phyloP scores from a whole-genome alignment of 2,329 filamentous ascomycete genomes.

The Venturia carpophila region DNA sequence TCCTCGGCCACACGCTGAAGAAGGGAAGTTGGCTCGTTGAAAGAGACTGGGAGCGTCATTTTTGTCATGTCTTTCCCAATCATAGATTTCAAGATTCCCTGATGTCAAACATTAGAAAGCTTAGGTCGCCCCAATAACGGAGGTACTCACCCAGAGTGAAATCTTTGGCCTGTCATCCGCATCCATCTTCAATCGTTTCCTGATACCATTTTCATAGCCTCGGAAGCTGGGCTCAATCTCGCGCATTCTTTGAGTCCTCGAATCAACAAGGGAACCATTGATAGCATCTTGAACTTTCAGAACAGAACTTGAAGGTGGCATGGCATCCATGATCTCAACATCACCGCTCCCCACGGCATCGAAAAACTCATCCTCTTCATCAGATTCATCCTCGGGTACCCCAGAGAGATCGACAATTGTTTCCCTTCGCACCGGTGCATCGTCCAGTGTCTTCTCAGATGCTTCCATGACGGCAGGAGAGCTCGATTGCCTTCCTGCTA shows the following conservation, averaged over 20 bases:
- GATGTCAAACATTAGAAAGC: slow-evolving; percentile 24
- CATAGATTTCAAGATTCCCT: slow-evolving; percentile 98
- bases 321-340: slow-evolving; percentile 68
- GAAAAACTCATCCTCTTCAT: slow-evolving; percentile 90
- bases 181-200: slow-evolving; percentile 76
- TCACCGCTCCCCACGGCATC: slow-evolving; percentile 92
- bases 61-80: slow-evolving; percentile 99
- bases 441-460: slow-evolving; percentile 15
- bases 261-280: slow-evolving; percentile 18
- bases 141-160: slow-evolving; percentile 74
- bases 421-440: slow-evolving; percentile 49
- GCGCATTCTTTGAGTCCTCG: slow-evolving; percentile 38
- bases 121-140: not conserved
- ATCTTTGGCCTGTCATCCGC: slow-evolving; percentile 89
- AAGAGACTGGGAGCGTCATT: slow-evolving; percentile 96
- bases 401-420: slow-evolving; percentile 59
- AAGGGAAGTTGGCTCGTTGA: slow-evolving; percentile 95
- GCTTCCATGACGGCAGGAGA: slow-evolving; percentile 20
- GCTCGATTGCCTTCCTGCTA: slow-evolving; percentile 21
- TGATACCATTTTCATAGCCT: slow-evolving; percentile 85
- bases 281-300: slow-evolving; percentile 29
- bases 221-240: slow-evolving; percentile 71
- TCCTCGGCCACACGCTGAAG: slow-evolving; percentile 93
- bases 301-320: slow-evolving; percentile 42
- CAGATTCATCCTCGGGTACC: slow-evolving; percentile 63